phyloP scores from a whole-genome alignment of 2,329 filamentous ascomycete species.

The Penicillium oxalicum region DNA sequence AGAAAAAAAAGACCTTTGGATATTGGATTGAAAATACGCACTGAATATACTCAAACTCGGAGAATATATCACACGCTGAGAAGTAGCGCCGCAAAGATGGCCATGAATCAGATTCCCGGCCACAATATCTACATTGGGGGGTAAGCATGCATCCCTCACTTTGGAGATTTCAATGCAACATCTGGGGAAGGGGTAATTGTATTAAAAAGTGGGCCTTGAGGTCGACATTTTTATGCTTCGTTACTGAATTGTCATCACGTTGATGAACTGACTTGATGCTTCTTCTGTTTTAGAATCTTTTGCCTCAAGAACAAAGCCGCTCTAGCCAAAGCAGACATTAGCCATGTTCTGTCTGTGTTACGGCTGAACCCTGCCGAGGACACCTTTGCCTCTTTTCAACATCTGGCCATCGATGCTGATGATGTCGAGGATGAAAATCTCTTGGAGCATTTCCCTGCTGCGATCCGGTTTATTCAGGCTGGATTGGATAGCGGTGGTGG shows the following conservation, averaged over 20 bases:
- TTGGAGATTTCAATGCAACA: neutral
- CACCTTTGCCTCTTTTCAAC: conserved; percentile 59
- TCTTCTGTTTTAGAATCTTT: conserved; percentile 59
- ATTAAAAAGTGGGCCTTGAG: conserved; percentile 3
- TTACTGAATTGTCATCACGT: neutral
- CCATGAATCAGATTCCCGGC: conserved; percentile 61
- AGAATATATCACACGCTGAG: neutral
- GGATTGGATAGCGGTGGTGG: conserved; percentile 58
- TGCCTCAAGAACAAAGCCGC: conserved; percentile 65
- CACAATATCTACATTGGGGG: conserved; percentile 72
- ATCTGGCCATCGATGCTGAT: conserved; percentile 77
- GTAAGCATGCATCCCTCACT: conserved; percentile 42
- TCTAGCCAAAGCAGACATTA: conserved; percentile 68
- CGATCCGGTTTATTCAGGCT: conserved; percentile 75
- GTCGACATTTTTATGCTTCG: neutral
- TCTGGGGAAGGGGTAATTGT: neutral
- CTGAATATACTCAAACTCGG: neutral
- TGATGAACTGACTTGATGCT: conserved; percentile 7
- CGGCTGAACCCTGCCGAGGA: conserved; percentile 53
- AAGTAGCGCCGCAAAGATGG: conserved; percentile 19
- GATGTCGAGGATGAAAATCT: conserved; percentile 88
- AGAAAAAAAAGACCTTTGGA: neutral
- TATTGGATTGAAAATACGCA: neutral
- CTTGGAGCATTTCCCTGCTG: conserved; percentile 69
- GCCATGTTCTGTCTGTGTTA: conserved; percentile 82